phyloP scores from a whole-genome alignment of 768 basidiomycete genomes.

The Gymnopilus dilepis region DNA sequence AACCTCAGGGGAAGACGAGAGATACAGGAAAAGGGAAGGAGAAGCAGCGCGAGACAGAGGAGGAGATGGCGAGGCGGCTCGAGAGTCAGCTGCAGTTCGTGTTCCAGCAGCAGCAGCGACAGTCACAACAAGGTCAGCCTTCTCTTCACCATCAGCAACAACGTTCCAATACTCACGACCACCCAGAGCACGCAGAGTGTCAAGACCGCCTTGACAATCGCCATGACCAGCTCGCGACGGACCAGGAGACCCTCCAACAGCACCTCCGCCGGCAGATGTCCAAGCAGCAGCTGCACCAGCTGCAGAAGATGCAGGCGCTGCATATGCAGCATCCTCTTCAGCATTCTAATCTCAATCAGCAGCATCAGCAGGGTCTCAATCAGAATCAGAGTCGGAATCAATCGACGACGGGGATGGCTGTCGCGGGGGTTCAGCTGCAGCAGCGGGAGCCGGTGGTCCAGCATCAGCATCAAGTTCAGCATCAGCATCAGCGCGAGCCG shows the following conservation, averaged over 20 bases:
- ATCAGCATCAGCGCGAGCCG: slow-evolving; percentile 16
- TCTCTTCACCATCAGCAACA: too few species aligned
- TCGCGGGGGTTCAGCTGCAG: too few species aligned
- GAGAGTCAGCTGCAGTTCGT: slow-evolving; percentile 10
- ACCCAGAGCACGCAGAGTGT: too few species aligned
- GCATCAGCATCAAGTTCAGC: slow-evolving; percentile 14
- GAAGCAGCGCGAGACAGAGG: slow-evolving; percentile 17
- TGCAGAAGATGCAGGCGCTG: slow-evolving; percentile 26
- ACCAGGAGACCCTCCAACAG: slow-evolving; percentile 10
- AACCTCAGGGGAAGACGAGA: too few species aligned
- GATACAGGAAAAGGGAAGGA: slow-evolving; percentile 27
- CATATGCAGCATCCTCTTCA: slow-evolving; percentile 16
- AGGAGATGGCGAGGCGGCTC: slow-evolving; percentile 2
- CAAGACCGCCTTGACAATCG: too few species aligned
- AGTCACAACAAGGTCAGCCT: slow-evolving; percentile 19
- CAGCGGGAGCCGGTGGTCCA: slow-evolving; percentile 17
- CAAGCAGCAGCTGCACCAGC: slow-evolving; percentile 23
- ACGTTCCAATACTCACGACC: too few species aligned
- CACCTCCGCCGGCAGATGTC: slow-evolving; percentile 19
- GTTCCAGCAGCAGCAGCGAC: slow-evolving; percentile 15
- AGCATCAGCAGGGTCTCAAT: too few species aligned
- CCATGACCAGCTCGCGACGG: not conserved
- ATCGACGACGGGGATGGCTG: too few species aligned
- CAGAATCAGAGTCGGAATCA: too few species aligned
- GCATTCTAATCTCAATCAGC: slow-evolving; percentile 6